Evolutionary conservation across 106 monocot genomes (phyloP), one percentile per base, ranked within the genome.

Genomic region (Platanthera guangdongensis): DNA sequence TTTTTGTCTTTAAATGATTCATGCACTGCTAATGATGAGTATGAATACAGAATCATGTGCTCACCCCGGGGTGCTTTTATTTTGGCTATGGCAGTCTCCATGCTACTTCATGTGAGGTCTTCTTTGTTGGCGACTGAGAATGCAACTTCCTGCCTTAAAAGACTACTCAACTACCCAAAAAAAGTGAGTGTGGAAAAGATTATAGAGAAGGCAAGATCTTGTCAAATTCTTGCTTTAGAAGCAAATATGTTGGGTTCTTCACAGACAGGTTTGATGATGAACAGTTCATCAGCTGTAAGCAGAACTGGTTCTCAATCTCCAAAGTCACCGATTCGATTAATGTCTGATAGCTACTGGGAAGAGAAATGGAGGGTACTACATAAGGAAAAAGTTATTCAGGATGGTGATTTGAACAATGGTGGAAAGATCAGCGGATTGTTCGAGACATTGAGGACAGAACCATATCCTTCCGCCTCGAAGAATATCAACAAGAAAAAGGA

Each of bases 301-400:
- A 81, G 77, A 75, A 51, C 64, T 28, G 57, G 81, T 62, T 84
- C 75, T 13, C 32, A 78, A 71, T 80, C 81, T 9, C 72, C 83
- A 15, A 69, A 69, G 47, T 60, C 86, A 59, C 84, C 84, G 55
- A 47, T 73, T 28, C 30, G 79, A 28, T 39, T 74, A n/a, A 10
- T 86, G 22, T 81, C 81, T 39, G 85, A 87, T 48, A 85, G 89
- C 81, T 92, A 92, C 13, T 92, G 92, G 92, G 92, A 92, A 80
- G 89, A 87, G 79, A 84, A 89, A 68, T 92, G 92, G 92, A 79
- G 85, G 59, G 83, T 85, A 53, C 28, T 92, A 21, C 87, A 92
- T 60, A 79, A 68, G 68, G 80, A 62, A 77, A 79, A 80, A 57
- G 67, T 65, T 62, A 52, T 75, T 57, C 47, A 74, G 55, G 80